Conservation (phyloP, 805 yeast species). For the Wickerhamomyces sydowiorum region DNA sequence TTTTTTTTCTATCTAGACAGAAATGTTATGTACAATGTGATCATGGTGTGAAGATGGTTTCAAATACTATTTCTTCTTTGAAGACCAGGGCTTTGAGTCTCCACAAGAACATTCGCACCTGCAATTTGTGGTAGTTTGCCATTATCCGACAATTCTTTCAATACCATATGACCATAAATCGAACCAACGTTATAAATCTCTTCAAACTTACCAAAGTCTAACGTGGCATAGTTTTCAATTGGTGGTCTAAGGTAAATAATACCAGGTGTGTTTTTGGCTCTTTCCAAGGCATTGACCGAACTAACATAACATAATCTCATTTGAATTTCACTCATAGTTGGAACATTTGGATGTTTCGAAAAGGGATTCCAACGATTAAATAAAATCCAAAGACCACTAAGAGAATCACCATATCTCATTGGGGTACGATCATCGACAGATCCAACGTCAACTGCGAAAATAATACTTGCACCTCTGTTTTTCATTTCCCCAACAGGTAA, state of each 20-base stretch:
- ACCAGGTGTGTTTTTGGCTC: constrained; percentile 79
- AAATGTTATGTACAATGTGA: not conserved
- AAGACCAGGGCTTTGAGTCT: constrained; percentile 25
- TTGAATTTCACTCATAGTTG: constrained; percentile 93
- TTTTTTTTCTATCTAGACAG: not conserved
- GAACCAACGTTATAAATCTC: constrained; percentile 82
- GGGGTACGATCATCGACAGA: constrained; percentile 89
- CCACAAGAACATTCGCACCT: constrained; percentile 34
- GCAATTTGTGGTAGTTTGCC: constrained; percentile 60
- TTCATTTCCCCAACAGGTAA: constrained; percentile 92
- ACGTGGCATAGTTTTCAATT: constrained; percentile 82
- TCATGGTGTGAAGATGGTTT: not conserved
- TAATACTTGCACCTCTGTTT: constrained; percentile 75
- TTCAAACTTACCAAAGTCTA: constrained; percentile 88
- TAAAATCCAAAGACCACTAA: constrained; percentile 89
- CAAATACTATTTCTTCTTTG: constrained; percentile 64
- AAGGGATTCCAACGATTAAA: constrained; percentile 87
- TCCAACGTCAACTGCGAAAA: constrained; percentile 95
- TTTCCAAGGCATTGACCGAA: constrained; percentile 87
- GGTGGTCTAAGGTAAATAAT: constrained; percentile 91
- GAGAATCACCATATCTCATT: constrained; percentile 85
- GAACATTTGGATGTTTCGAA: constrained; percentile 80
- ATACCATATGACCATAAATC: constrained; percentile 56
- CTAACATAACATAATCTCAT: constrained; percentile 90
- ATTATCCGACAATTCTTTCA: constrained; percentile 45